These are phyloP conservation scores for Phytophthora colocasiae DNA, from an alignment of 352 stramenopile species.

Conservation along the genomic window DNA sequence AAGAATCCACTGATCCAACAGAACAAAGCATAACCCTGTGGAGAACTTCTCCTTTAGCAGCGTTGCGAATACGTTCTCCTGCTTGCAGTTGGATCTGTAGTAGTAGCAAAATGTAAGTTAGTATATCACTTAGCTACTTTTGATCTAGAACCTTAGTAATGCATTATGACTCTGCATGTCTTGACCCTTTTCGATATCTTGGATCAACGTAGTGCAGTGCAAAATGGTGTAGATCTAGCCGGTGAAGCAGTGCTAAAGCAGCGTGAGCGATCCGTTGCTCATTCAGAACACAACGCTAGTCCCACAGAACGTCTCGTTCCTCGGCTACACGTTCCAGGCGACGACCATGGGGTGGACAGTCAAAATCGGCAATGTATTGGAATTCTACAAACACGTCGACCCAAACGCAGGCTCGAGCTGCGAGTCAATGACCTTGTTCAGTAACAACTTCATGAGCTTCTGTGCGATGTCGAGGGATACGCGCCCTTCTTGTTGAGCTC, in stretches of 20 bases:
- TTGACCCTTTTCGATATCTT: no score
- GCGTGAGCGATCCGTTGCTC: conserved; percentile 47
- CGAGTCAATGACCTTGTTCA: conserved; percentile 59
- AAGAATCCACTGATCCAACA: no score
- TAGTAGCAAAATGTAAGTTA: no score
- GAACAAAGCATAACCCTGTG: no score
- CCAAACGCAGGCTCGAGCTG: conserved; percentile 59
- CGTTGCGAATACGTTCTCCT: no score
- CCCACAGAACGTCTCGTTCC: conserved; percentile 51
- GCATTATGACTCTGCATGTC: no score
- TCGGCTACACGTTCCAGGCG: conserved; percentile 51
- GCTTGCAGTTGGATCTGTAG: no score
- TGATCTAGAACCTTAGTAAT: no score
- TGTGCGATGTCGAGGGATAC: conserved; percentile 45
- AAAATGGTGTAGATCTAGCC: no score
- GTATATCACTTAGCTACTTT: no score
- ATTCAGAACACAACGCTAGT: conserved; percentile 50
- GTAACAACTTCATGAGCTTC: conserved; percentile 50
- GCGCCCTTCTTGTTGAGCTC: conserved; percentile 70
- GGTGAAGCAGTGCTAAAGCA: conserved; percentile 23
- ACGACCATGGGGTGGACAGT: conserved; percentile 14
- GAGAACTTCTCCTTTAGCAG: no score
- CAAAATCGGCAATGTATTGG: conserved; percentile 12
- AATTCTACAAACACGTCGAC: conserved; percentile 45
- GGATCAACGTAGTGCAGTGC: no score